Base-by-base conservation (phyloP, 208 protist species). In the Phytomonas francai region DNA sequence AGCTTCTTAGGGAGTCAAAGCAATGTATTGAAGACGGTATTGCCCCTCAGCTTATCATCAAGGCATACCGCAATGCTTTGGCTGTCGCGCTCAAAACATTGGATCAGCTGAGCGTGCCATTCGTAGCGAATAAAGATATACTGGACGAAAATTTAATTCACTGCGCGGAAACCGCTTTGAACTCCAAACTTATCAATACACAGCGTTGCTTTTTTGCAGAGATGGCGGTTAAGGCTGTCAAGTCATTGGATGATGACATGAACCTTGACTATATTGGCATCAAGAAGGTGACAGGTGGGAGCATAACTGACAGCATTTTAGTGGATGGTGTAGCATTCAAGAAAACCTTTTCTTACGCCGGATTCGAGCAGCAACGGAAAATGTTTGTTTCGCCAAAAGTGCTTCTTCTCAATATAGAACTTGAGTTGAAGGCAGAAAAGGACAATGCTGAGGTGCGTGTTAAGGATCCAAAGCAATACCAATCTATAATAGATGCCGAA, bases 271-370 rank as follows among this genome's bases (percentile, higher is more conserved):
- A 99, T 81, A 98, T 99, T 77, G 99, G 99, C 32, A 98, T 99
- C 60, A 99, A 99, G 84, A 99, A 99, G 82, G 98, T 99, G 29
- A 76, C 83, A n/a, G 99, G 99, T 71, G 99, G 99, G 64, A 93
- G 97, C 71, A 94, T 99, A 83, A 69, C 97, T 78, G 99, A 99
- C 49, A 99, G 98, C 60, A 66, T 98, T 11, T 89, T 99, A 31
- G 95, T 99, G 59, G 85, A 99, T 61, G 99, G 99, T 67, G 99
- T 99, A 25, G 99, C 99, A 0, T 99, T 99, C 93, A 99, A 99
- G 88, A 99, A 99, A 87, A 99, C 98, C 34, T 99, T 99, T 73
- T 99, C 97, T 9, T 99, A 99, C 85, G 98, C 98, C 59, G 98
- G 98, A 54, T 99, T 99, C 72, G 98, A 99, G 87, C 98, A 99